A percentile compares a stretch with the other conserved stretches of the same genome.
Conservation (phyloP, 352 stramenopile genomes). For the Phytophthora vignae region DNA sequence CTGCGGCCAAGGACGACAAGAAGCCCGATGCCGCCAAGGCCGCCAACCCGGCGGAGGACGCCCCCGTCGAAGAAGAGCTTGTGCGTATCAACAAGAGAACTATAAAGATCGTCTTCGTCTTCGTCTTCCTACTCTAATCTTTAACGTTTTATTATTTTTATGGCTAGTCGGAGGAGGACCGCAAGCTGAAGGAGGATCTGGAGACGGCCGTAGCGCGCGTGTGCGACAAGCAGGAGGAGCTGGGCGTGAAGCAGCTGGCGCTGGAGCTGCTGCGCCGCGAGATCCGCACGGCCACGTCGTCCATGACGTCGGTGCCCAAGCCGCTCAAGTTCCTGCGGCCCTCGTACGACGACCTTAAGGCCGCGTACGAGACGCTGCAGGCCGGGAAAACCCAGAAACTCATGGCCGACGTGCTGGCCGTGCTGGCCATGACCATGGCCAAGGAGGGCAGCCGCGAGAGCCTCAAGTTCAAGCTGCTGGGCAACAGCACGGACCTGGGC, state of each 20-base stretch:
- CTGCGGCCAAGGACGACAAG: constrained; percentile 54
- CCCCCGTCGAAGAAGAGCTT: constrained; percentile 65
- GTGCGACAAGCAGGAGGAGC: constrained; percentile 65
- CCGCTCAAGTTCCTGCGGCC: constrained; percentile 99
- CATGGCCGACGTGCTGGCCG: constrained; percentile 90
- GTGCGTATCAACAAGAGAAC: constrained; percentile 41
- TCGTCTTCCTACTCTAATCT: too few relatives aligned
- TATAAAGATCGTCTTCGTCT: too few relatives aligned
- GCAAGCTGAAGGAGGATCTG: constrained; percentile 94
- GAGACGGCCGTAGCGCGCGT: constrained; percentile 87
- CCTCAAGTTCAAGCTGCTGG: constrained; percentile 92
- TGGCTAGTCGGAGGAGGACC: constrained; percentile 89
- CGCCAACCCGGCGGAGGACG: constrained; percentile 39
- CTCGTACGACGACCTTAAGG: constrained; percentile 96
- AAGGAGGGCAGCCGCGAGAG: constrained; percentile 92
- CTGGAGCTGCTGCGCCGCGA: constrained; percentile 97
- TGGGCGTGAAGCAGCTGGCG: constrained; percentile 87
- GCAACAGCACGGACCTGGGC: constrained; percentile 92
- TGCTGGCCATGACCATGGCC: constrained; percentile 99
- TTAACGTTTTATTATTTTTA: constrained; percentile 5
- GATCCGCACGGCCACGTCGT: constrained; percentile 97
- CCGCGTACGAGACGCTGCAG: constrained; percentile 59
- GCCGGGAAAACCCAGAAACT: constrained; percentile 77
- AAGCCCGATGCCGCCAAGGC: constrained; percentile 34
- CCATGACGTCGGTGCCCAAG: constrained; percentile 99